Base-by-base conservation (phyloP, 2,329 filamentous ascomycete genomes). In the Aspergillus jensenii region DNA sequence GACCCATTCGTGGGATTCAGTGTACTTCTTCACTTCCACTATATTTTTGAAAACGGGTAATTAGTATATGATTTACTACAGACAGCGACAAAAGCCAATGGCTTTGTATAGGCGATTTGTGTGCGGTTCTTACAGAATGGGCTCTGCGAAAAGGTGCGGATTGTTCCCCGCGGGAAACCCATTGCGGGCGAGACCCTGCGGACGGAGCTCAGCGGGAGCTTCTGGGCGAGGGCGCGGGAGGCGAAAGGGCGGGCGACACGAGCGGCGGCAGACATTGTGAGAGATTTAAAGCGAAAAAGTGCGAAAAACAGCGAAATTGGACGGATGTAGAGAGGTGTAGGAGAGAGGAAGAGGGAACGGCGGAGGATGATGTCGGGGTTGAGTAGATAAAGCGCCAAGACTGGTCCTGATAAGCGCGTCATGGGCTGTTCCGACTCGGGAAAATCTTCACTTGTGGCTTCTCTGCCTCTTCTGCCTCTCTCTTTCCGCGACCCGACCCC, bases 1-100 rank as follows among this genome's bases (percentile, higher is more conserved):
- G 74, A 99, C 87, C 95, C 95, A 99, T 82, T 99, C 95, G 82
- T 99, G 95, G 74, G 97, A 93, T 76, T 93, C 89, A 65, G 95
- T 97, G 83, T 96, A 99, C 76, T 88, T 90, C 80, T 95, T 93
- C 53, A 74, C 70, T 64, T 76, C 70, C 58, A 71, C 78, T 80
- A 55, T 39, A 61, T 31, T 27, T 54, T 62, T 45, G 33, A 47
- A 54, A 64, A 63, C 59, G 57, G 53, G 58, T 61, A 41, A 55
- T 72, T 65, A 72, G 67, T 60, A 62, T 65, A 27, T 52, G 31
- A 27, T 17, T 27, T 27, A 21, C n/a, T 8, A 52, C 49, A 39
- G 40, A 17, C 21, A 44, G n/a, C 21, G 37, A 45, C 17, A 19
- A 58, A 23, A 21, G 15, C 19, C 47, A 53, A 63, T 58, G 58